A percentile compares a stretch with the other conserved stretches of the same genome.
Conservation (phyloP, 2,329 filamentous ascomycete genomes). For the Tolypocladium pustulatum region DNA sequence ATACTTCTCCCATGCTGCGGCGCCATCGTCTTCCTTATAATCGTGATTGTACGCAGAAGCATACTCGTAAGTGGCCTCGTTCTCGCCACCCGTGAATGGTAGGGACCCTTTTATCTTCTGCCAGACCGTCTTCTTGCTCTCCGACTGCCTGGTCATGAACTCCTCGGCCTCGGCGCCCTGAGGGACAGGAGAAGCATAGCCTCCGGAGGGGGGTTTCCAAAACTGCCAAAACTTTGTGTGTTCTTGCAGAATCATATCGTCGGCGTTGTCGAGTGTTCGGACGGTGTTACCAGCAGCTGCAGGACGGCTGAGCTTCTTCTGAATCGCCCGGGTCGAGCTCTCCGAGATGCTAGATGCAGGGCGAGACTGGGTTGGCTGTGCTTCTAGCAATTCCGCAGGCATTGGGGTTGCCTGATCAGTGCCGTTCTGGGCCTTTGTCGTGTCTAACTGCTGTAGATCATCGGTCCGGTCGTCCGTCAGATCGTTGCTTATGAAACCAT, state of each 20-base stretch:
- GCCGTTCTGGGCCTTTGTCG: neutral
- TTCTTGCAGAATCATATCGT: constrained; percentile 37
- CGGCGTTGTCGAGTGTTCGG: constrained; percentile 35
- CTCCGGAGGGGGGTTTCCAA: constrained; percentile 52
- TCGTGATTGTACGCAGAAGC: constrained; percentile 52
- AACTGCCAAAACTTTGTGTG: constrained; percentile 49
- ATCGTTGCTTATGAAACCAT: constrained; percentile 36
- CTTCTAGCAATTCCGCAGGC: constrained; percentile 18
- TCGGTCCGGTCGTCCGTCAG: neutral
- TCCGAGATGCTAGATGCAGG: constrained; percentile 27
- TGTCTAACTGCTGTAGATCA: neutral
- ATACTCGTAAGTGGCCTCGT: constrained; percentile 43
- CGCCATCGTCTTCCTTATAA: constrained; percentile 44
- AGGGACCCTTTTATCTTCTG: constrained; percentile 37
- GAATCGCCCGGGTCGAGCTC: constrained; percentile 20
- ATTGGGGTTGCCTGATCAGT: constrained; percentile 9
- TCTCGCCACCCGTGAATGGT: constrained; percentile 36
- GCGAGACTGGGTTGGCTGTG: constrained; percentile 23
- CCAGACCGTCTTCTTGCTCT: constrained; percentile 36
- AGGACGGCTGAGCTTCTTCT: neutral
- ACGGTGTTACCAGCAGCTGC: constrained; percentile 35
- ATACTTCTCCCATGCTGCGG: constrained; percentile 73
- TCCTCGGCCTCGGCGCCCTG: constrained; percentile 39
- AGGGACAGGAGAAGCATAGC: constrained; percentile 50
- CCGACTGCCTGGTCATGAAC: constrained; percentile 17